A percentile compares a stretch with the other conserved stretches of the same genome.
Evolutionary conservation across 106 monocot genomes (phyloP).

Genomic region (Dendrobium catenatum): DNA sequence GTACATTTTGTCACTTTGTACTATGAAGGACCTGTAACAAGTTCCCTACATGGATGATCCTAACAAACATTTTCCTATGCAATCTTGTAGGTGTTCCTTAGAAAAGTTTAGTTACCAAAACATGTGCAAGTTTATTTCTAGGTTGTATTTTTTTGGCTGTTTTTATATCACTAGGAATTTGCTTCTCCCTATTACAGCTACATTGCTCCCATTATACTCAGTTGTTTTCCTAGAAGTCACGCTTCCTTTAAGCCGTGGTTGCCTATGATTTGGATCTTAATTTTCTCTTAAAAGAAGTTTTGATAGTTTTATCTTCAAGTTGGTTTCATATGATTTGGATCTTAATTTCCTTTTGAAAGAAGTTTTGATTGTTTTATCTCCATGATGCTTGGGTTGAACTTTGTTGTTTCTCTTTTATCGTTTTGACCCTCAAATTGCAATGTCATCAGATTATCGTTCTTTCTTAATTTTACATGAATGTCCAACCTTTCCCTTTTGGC

Average conservation of each 20-base stretch:
- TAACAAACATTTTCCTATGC: slow-evolving; percentile 1
- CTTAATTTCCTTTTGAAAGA: neutral
- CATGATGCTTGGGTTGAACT: neutral
- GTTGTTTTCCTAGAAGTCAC: neutral
- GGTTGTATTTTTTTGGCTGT: neutral
- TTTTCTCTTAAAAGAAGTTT: neutral
- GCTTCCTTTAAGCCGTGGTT: neutral
- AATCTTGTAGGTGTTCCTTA: neutral
- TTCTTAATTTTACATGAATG: neutral
- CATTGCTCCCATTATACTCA: neutral
- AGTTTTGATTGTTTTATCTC: neutral
- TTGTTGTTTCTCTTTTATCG: neutral
- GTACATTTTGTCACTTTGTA: neutral
- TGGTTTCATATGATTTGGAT: neutral
- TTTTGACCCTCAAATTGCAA: neutral
- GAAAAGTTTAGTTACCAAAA: neutral
- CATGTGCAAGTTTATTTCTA: neutral
- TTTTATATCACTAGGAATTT: neutral
- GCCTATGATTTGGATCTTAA: neutral
- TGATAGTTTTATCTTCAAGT: neutral
- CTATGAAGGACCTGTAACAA: neutral
- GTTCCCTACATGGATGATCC: neutral
- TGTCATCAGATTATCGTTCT: neutral
- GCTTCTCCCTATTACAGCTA: neutral
- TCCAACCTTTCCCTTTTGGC: neutral